Percentiles rank a stretch among this genome's conserved stretches.
Evolutionary conservation across 192 early-diverging fungal species (phyloP).

Genomic region (Phlyctochytrium bullatum): DNA sequence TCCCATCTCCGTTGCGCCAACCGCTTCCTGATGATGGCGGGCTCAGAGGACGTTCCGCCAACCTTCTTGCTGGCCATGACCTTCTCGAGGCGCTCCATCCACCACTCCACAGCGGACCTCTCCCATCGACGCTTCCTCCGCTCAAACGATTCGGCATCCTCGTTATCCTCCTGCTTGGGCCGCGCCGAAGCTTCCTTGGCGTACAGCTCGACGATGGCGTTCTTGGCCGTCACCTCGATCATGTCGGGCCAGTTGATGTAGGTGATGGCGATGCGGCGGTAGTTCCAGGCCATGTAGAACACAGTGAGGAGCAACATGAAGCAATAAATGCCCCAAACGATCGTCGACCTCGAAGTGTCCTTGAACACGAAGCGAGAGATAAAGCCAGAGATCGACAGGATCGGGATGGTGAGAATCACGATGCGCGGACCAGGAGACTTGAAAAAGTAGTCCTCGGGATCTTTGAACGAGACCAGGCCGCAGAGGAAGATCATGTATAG

Average conservation of each 20-base stretch:
- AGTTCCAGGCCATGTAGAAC: constrained; percentile 27
- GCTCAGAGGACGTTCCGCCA: background rate
- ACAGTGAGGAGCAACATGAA: constrained; percentile 16
- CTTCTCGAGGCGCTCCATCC: constrained; percentile 9
- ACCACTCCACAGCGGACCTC: constrained; percentile 39
- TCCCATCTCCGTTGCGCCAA: constrained; percentile 35
- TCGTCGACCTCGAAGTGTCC: constrained; percentile 3
- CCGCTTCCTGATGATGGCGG: constrained; percentile 28
- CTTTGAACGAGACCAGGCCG: constrained; percentile 24
- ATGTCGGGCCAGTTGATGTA: constrained; percentile 37
- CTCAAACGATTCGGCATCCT: constrained; percentile 17
- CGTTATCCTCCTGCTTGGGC: background rate
- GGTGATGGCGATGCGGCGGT: constrained; percentile 19
- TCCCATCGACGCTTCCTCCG: constrained; percentile 31
- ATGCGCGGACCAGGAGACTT: constrained; percentile 35
- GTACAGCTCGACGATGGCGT: constrained; percentile 32
- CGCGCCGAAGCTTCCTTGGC: constrained; percentile 8
- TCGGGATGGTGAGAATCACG: constrained; percentile 23
- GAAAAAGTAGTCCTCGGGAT: constrained; percentile 36
- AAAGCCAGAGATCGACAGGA: constrained; percentile 31
- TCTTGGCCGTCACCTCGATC: constrained; percentile 28
- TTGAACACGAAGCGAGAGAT: constrained; percentile 25
- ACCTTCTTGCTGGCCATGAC: constrained; percentile 16
- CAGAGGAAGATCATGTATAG: constrained; percentile 37
- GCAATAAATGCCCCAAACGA: constrained; percentile 29